Conservation (phyloP, 331 rosid species). For the Malus hybrid region DNA sequence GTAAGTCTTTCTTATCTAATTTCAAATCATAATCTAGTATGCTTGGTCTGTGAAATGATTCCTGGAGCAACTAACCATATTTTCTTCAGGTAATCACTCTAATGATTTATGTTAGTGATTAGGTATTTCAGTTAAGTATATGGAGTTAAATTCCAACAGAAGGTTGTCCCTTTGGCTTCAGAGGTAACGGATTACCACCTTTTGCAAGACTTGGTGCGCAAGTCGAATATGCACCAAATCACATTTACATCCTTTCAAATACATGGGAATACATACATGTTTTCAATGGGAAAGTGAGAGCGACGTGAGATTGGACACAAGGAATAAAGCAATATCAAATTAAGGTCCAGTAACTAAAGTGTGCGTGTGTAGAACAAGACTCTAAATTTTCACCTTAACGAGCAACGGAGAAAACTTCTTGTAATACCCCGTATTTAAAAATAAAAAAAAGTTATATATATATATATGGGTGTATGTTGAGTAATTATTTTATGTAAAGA, state of each 20-base stretch:
- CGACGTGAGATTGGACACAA: neutral
- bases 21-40: too few relatives aligned
- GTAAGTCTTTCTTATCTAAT: too few relatives aligned
- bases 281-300: neutral
- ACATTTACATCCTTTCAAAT: neutral
- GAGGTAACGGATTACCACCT: constrained; percentile 47
- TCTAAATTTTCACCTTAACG: neutral
- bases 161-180: constrained; percentile 45
- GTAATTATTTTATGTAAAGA: too few relatives aligned
- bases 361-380: neutral
- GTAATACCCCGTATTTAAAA: too few relatives aligned
- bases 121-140: too few relatives aligned
- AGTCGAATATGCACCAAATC: constrained; percentile 31
- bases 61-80: too few relatives aligned
- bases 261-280: neutral
- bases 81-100: neutral
- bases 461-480: too few relatives aligned
- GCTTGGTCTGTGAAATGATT: too few relatives aligned
- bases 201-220: constrained; percentile 49
- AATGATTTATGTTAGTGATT: too few relatives aligned
- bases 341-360: neutral
- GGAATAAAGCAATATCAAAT: neutral
- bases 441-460: too few relatives aligned
- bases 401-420: too few relatives aligned
- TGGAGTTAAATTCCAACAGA: neutral